Conservation (phyloP, 176 grass and related monocot genomes). For the Triticum dicoccoides region DNA sequence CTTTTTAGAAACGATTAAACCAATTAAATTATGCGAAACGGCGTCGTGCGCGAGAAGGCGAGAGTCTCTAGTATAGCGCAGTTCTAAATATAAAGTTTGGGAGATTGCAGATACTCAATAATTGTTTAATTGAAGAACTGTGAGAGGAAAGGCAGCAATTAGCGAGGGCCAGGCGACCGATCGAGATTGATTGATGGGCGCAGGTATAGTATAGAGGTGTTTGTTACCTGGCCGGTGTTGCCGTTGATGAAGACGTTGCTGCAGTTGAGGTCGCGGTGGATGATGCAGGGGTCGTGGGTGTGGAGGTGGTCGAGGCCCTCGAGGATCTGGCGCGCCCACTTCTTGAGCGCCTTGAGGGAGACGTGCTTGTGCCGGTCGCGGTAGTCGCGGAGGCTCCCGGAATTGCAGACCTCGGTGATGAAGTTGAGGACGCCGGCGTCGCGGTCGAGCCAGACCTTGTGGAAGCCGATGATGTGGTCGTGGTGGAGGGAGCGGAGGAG, state of each 20-base stretch:
- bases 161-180: background rate
- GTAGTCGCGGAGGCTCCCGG: conserved; percentile 82
- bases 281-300: conserved; percentile 89
- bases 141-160: background rate
- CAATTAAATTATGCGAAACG: background rate
- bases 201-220: background rate
- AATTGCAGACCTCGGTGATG: conserved; percentile 97
- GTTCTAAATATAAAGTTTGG: background rate
- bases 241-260: conserved; percentile 99
- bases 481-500: conserved; percentile 79
- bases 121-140: background rate
- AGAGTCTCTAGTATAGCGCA: background rate
- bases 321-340: conserved; percentile 88
- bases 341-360: conserved; percentile 90
- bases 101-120: background rate
- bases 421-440: conserved; percentile 79
- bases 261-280: conserved; percentile 97
- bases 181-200: background rate
- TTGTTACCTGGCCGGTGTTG: conserved; percentile 81
- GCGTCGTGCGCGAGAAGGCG: background rate
- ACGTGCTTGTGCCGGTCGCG: conserved; percentile 74
- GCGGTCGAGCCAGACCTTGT: conserved; percentile 76
- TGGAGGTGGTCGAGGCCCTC: conserved; percentile 81
- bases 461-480: conserved; percentile 76
- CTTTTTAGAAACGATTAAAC: background rate